Conservation (phyloP, 2,329 filamentous ascomycete genomes). For the Fusarium tupiense region DNA sequence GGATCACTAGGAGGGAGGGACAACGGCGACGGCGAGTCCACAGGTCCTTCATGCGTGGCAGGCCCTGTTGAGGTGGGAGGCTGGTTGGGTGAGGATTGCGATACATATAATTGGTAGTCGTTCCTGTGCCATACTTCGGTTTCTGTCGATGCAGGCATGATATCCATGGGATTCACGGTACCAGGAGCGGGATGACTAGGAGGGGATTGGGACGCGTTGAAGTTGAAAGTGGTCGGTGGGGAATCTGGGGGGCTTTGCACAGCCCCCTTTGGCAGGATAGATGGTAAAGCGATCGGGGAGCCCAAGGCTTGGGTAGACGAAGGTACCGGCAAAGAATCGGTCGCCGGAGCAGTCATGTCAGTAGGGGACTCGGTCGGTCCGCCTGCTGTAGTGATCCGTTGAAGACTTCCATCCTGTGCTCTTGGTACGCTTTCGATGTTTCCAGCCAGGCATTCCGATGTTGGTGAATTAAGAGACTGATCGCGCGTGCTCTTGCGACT, state of each 20-base stretch:
- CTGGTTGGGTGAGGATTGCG: constrained; percentile 41
- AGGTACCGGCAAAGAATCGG: constrained; percentile 23
- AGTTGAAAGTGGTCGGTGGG: constrained; percentile 36
- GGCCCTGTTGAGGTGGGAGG: constrained; percentile 20
- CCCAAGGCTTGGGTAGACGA: constrained; percentile 29
- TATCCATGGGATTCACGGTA: constrained; percentile 64
- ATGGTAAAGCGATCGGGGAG: constrained; percentile 37
- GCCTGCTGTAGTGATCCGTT: constrained; percentile 38
- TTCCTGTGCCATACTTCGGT: constrained; percentile 51
- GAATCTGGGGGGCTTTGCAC: constrained; percentile 43
- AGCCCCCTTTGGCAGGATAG: constrained; percentile 20
- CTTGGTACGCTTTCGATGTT: constrained; percentile 19
- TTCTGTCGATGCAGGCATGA: constrained; percentile 58
- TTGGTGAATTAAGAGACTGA: constrained; percentile 43
- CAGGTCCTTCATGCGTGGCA: constrained; percentile 22
- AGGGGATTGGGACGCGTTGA: constrained; percentile 44
- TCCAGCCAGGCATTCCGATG: constrained; percentile 31
- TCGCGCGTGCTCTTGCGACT: constrained; percentile 49
- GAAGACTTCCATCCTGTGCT: constrained; percentile 31
- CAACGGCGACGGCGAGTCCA: constrained; percentile 42
- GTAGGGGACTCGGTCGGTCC: constrained; percentile 46
- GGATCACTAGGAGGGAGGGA: constrained; percentile 35
- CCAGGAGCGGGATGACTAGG: constrained; percentile 52
- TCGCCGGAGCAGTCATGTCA: constrained; percentile 38
- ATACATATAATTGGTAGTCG: constrained; percentile 49